These are phyloP conservation scores for Uronychia binucleata DNA, from an alignment of 73 alveolate genomes.

Conservation along the genomic window DNA sequence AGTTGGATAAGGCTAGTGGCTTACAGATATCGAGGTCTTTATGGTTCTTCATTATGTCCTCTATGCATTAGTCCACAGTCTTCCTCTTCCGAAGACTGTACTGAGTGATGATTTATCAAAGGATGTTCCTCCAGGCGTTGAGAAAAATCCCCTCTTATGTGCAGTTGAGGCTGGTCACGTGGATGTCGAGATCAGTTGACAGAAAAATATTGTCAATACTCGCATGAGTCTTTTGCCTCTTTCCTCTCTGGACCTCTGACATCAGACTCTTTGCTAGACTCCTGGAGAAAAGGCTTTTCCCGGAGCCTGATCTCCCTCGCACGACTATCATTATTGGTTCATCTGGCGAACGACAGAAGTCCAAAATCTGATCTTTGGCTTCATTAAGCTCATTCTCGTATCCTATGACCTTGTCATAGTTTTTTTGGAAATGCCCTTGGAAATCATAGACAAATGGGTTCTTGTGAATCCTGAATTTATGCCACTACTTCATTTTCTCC, in stretches of 20 bases:
- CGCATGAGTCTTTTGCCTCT: neutral
- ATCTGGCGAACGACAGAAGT: conserved; percentile 1
- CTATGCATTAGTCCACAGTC: neutral
- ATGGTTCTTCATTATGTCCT: neutral
- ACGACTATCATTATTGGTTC: neutral
- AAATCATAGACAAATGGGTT: conserved; percentile 62
- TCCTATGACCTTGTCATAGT: conserved; percentile 26
- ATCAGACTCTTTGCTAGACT: neutral
- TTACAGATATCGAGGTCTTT: neutral
- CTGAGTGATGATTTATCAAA: neutral
- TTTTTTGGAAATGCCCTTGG: conserved; percentile 24
- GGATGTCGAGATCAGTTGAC: neutral
- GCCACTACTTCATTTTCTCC: neutral
- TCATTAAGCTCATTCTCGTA: conserved; percentile 6
- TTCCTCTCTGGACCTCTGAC: neutral
- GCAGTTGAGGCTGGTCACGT: neutral
- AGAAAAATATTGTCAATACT: neutral
- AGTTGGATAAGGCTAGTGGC: neutral
- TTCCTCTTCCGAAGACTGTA: neutral
- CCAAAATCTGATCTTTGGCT: neutral
- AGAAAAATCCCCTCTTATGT: neutral
- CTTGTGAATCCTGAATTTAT: conserved; percentile 12
- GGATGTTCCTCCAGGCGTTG: neutral
- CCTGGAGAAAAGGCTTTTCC: conserved; percentile 26
- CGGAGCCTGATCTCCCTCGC: conserved; percentile 29